phyloP scores from a whole-genome alignment of 768 basidiomycete genomes.

The Mycena galopus region DNA sequence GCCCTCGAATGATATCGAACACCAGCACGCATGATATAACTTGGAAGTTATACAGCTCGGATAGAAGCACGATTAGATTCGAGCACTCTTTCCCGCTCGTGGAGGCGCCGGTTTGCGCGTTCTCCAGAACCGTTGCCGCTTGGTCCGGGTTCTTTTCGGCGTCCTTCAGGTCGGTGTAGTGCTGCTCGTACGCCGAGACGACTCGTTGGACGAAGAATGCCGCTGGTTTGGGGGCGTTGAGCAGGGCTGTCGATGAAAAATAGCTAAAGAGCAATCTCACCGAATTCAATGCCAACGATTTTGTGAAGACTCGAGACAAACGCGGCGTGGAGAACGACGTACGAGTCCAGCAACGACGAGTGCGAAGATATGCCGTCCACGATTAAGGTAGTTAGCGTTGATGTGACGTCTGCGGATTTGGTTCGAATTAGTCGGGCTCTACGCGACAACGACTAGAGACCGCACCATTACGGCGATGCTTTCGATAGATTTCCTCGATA shows the following conservation, averaged over 20 bases:
- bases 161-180: conserved; percentile 56
- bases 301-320: conserved; percentile 87
- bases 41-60: conserved; percentile 96
- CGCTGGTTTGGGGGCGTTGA: conserved; percentile 56
- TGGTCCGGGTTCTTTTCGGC: conserved; percentile 1
- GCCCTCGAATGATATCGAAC: conserved; percentile 87
- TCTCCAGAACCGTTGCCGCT: conserved; percentile 29
- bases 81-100: conserved; percentile 86
- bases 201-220: conserved; percentile 86
- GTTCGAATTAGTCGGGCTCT: conserved; percentile 3
- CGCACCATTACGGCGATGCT: conserved; percentile 82
- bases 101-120: conserved; percentile 43
- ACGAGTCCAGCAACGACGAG: conserved; percentile 87
- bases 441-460: conserved; percentile 1
- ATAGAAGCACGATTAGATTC: conserved; percentile 88
- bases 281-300: conserved; percentile 89
- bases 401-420: conserved; percentile 80
- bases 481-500: conserved; percentile 83
- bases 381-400: conserved; percentile 80
- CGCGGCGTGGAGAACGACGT: conserved; percentile 89
- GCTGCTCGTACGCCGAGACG: conserved; percentile 74
- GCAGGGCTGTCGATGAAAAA: background rate
- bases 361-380: conserved; percentile 85
- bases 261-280: conserved; percentile 56
- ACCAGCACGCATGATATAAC: conserved; percentile 90